These are phyloP conservation scores for Sporothrix phasma DNA, from an alignment of 2,329 filamentous ascomycete genomes.

Conservation along the genomic window DNA sequence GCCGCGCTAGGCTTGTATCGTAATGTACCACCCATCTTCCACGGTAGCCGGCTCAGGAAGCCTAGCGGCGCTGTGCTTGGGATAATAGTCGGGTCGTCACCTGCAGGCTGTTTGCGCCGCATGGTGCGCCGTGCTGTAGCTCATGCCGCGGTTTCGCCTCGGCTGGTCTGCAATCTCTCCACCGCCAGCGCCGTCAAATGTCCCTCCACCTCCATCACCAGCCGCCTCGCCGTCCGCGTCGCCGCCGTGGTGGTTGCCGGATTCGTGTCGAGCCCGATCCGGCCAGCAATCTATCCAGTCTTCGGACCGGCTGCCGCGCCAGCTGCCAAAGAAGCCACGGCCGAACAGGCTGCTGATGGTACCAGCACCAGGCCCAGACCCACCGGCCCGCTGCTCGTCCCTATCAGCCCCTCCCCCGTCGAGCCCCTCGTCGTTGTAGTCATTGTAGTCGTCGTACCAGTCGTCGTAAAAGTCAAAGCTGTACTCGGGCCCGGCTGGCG, in stretches of 20 bases:
- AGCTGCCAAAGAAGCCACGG: conserved; percentile 56
- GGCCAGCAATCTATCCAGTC: conserved; percentile 77
- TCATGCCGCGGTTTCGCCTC: conserved; percentile 71
- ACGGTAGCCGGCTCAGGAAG: conserved; percentile 75
- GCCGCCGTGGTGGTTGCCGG: conserved; percentile 23
- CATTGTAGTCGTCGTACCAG: conserved; percentile 63
- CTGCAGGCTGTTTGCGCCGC: conserved; percentile 20
- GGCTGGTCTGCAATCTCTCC: conserved; percentile 51
- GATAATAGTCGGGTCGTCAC: conserved; percentile 79
- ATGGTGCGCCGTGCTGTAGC: conserved; percentile 63
- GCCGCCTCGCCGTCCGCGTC: conserved; percentile 22
- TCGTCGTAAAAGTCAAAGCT: conserved; percentile 98
- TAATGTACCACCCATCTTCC: conserved; percentile 70
- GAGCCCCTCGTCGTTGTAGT: conserved; percentile 37
- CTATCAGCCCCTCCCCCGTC: conserved; percentile 62
- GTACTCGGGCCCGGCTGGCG: conserved; percentile 60
- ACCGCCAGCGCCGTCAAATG: conserved; percentile 20
- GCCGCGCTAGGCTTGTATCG: conserved; percentile 87
- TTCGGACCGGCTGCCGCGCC: conserved; percentile 56
- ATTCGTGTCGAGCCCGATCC: conserved; percentile 47
- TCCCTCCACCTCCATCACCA: conserved; percentile 23
- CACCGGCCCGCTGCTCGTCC: not conserved
- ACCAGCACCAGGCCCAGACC: conserved; percentile 18
- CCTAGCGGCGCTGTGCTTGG: conserved; percentile 77
- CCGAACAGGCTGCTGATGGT: conserved; percentile 31